Conservation (phyloP, 495 filamentous ascomycete species). For the Neurospora sp. region DNA sequence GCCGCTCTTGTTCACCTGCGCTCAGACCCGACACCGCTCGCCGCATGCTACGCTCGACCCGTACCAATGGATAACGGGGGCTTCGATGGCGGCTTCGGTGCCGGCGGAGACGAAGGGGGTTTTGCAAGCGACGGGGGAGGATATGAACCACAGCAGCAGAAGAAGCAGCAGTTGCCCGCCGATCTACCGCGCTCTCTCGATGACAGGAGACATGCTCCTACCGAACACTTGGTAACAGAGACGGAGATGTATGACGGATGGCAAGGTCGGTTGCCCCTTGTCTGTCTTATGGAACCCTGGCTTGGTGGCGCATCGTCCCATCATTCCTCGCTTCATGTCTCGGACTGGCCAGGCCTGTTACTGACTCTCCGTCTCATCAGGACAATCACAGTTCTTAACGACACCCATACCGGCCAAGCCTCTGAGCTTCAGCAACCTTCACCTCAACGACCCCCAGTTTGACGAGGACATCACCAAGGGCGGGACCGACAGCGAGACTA, state of each 20-base stretch:
- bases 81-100: constrained; percentile 25
- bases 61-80: constrained; percentile 47
- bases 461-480: constrained; percentile 49
- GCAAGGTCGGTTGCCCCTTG: constrained; percentile 59
- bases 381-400: constrained; percentile 89
- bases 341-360: background rate
- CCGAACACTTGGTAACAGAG: constrained; percentile 49
- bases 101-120: constrained; percentile 10
- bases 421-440: constrained; percentile 68
- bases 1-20: background rate
- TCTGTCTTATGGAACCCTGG: constrained; percentile 7
- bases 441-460: constrained; percentile 65
- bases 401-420: constrained; percentile 75
- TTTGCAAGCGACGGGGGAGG: background rate
- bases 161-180: constrained; percentile 53
- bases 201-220: constrained; percentile 58
- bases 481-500: constrained; percentile 70
- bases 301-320: background rate
- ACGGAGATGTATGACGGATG: constrained; percentile 98
- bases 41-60: constrained; percentile 8
- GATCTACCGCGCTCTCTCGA: constrained; percentile 88
- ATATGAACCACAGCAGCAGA: constrained; percentile 5
- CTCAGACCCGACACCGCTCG: constrained; percentile 8
- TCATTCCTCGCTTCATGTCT: background rate
- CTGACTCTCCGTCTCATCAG: constrained; percentile 37